Percentiles rank a stretch among this genome's conserved stretches.
Conservation (phyloP, 306 rosid species). For the Gillenia trifoliata region DNA sequence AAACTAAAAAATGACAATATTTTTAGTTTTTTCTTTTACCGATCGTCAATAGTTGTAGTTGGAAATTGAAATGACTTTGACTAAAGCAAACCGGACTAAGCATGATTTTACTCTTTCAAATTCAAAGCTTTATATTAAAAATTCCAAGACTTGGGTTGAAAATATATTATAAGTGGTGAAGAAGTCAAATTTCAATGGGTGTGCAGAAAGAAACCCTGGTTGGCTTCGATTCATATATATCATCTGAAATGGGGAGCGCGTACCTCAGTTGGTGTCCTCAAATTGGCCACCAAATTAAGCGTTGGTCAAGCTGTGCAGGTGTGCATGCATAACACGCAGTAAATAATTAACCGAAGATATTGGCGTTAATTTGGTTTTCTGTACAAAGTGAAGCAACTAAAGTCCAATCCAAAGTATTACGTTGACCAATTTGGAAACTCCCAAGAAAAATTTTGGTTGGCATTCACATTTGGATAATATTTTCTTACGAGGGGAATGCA, state of each 20-base stretch:
- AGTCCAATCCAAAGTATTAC: neutral
- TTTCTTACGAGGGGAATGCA: neutral
- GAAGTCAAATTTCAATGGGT: neutral
- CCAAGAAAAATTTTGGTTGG: neutral
- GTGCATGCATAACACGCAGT: neutral
- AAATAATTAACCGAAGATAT: neutral
- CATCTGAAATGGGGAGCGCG: neutral
- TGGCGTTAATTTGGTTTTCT: neutral
- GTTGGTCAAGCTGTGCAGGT: neutral
- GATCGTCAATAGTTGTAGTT: neutral
- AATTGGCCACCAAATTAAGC: neutral
- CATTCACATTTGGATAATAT: neutral
- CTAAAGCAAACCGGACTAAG: neutral
- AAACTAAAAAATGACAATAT: neutral
- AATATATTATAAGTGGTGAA: neutral
- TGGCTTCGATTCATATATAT: neutral
- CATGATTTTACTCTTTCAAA: neutral
- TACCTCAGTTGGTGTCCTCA: neutral
- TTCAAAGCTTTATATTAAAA: neutral
- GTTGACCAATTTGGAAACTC: neutral
- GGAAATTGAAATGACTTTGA: slow-evolving; percentile 2
- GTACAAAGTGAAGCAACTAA: neutral
- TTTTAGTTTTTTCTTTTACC: neutral
- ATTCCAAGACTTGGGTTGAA: slow-evolving; percentile 8
- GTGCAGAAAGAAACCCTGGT: neutral